phyloP scores from a whole-genome alignment of 2,329 filamentous ascomycete species.

The Cytospora mali region DNA sequence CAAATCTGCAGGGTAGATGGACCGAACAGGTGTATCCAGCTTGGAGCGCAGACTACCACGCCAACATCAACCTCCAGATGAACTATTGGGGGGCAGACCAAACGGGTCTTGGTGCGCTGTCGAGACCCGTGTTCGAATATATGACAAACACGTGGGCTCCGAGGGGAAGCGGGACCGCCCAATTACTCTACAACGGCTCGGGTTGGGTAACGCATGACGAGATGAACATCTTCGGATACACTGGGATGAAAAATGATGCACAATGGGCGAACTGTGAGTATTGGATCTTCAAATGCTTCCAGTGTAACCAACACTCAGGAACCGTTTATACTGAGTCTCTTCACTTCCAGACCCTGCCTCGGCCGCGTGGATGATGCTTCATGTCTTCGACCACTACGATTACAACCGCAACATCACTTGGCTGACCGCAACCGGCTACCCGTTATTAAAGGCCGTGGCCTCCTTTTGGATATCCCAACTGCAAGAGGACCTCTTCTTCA shows the following conservation, averaged over 20 bases:
- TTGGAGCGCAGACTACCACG: constrained; percentile 58
- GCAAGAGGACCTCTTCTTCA: constrained; percentile 50
- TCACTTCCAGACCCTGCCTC: constrained; percentile 43
- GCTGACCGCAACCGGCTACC: constrained; percentile 52
- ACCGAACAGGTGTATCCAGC: constrained; percentile 42
- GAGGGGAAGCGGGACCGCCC: constrained; percentile 54
- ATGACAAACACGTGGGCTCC: constrained; percentile 55
- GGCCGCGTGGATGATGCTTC: constrained; percentile 62
- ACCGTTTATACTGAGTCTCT: neutral
- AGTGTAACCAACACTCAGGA: neutral
- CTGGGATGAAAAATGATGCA: constrained; percentile 41
- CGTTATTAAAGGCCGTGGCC: constrained; percentile 54
- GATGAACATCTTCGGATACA: constrained; percentile 62
- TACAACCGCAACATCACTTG: constrained; percentile 53
- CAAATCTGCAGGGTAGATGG: constrained; percentile 62
- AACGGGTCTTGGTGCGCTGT: constrained; percentile 50
- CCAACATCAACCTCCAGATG: constrained; percentile 64
- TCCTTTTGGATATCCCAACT: constrained; percentile 60
- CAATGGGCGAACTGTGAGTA: constrained; percentile 37
- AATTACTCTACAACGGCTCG: constrained; percentile 53
- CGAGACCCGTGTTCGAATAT: constrained; percentile 53
- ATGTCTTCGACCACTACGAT: constrained; percentile 59
- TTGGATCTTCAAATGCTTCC: too few species aligned
- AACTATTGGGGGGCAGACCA: constrained; percentile 61
- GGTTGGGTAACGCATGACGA: constrained; percentile 62